phyloP scores from a whole-genome alignment of 108 stramenopile species.

The Bacterosira constricta region DNA sequence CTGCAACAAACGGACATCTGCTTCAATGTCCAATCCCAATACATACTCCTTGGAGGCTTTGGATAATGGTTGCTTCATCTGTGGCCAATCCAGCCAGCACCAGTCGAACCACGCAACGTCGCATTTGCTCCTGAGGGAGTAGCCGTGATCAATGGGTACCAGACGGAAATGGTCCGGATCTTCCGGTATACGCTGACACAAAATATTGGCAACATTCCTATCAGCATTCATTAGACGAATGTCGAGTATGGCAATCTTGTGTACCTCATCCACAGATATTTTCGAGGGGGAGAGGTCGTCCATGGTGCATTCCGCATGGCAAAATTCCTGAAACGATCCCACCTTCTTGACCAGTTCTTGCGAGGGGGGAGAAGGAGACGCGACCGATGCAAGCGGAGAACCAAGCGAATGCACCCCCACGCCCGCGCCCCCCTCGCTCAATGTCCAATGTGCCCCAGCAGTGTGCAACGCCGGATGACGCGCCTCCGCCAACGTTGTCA shows the following conservation, averaged over 20 bases:
- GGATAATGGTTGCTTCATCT: conserved; percentile 85
- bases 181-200: conserved; percentile 78
- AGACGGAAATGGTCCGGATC: conserved; percentile 75
- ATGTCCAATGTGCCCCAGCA: conserved; percentile 67
- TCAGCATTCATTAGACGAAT: conserved; percentile 97
- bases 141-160: conserved; percentile 98
- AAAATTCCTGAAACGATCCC: conserved; percentile 94
- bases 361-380: not conserved
- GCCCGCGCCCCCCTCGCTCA: conserved; percentile 80
- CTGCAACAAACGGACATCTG: conserved; percentile 64
- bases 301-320: conserved; percentile 88
- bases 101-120: conserved; percentile 99
- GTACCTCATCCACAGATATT: conserved; percentile 87
- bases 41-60: conserved; percentile 68
- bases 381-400: conserved; percentile 1
- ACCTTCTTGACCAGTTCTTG: conserved; percentile 69
- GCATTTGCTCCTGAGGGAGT: conserved; percentile 87
- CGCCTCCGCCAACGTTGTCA: conserved; percentile 95
- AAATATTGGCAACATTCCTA: conserved; percentile 94
- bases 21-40: conserved; percentile 73
- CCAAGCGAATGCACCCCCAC: conserved; percentile 80
- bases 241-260: conserved; percentile 97
- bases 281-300: conserved; percentile 91
- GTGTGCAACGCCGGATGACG: conserved; percentile 90
- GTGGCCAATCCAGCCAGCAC: conserved; percentile 99